Base-by-base conservation (phyloP, 2,329 filamentous ascomycete species). In the Fusarium heterosporum region DNA sequence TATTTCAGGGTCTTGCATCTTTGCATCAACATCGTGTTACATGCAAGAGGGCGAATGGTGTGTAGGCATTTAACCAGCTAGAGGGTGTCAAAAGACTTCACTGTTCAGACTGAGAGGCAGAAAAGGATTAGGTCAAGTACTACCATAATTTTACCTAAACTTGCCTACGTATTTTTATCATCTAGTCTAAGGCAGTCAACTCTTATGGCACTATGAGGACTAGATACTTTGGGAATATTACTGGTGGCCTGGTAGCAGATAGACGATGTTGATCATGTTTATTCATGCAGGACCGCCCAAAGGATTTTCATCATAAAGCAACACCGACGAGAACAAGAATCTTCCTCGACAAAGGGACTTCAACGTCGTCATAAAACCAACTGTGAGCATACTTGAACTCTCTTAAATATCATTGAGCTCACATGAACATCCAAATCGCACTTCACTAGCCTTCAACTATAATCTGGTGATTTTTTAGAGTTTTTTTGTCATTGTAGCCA, bases 1-100 rank as follows among this genome's bases (percentile, higher is more conserved):
- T 46, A 34, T 57, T 55, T 55, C 52, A 61, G 55, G 60, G 50
- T 62, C 61, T 52, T 58, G 45, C 39, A 57, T 43, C 53, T 52
- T 46, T 45, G 39, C 16, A 64, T 39, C 39, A 11, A 42, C 16
- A 38, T 43, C 39, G 25, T 36, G 41, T 59, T 46, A 42, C 41
- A 59, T 38, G 39, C 14, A 36, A 3, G 17, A 13, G 28, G 28
- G 8, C 22, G 14, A 17, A 56, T 61, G 29, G 22, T 10, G 48
- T 43, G 26, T 36, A 40, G 43, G 17, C 36, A 26, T 10, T 50
- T 22, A 22, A 22, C 22, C 22, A 22, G n/a, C n/a, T n/a, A n/a
- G n/a, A n/a, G n/a, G n/a, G n/a, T n/a, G n/a, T n/a, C n/a, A n/a
- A n/a, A n/a, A n/a, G n/a, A n/a, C n/a, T n/a, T n/a, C n/a, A n/a